These are phyloP conservation scores for Ogataea neopini DNA, from an alignment of 805 yeast species.

Conservation along the genomic window DNA sequence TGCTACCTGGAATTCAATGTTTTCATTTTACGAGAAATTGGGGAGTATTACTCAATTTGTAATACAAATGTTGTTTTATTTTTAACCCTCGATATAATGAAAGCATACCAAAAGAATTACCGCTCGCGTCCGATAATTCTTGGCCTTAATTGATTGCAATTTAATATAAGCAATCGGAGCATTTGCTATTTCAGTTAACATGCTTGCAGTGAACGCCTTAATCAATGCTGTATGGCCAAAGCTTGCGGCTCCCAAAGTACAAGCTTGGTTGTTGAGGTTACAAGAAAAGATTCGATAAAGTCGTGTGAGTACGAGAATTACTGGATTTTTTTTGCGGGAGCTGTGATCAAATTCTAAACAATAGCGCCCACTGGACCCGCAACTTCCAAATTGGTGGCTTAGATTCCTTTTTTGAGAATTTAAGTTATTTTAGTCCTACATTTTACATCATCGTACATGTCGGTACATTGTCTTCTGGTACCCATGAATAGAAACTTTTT, in stretches of 20 bases:
- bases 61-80: no score
- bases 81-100: no score
- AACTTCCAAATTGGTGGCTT: slow-evolving; percentile 1
- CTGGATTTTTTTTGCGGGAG: no score
- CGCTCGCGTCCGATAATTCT: not conserved
- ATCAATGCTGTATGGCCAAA: not conserved
- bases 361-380: not conserved
- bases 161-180: not conserved
- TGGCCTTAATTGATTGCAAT: no score
- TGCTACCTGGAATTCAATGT: not conserved
- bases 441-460: no score
- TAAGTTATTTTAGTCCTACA: no score
- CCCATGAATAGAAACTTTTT: not conserved
- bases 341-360: no score
- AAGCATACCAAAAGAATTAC: not conserved
- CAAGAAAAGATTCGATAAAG: not conserved
- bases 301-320: not conserved
- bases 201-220: not conserved
- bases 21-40: not conserved
- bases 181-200: slow-evolving; percentile 2
- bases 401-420: not conserved
- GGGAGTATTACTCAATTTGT: no score
- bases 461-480: no score
- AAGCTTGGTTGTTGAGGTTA: slow-evolving; percentile 4
- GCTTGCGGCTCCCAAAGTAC: not conserved